These are phyloP conservation scores for Sinapis alba DNA, from an alignment of 441 rosid species.

Conservation along the genomic window DNA sequence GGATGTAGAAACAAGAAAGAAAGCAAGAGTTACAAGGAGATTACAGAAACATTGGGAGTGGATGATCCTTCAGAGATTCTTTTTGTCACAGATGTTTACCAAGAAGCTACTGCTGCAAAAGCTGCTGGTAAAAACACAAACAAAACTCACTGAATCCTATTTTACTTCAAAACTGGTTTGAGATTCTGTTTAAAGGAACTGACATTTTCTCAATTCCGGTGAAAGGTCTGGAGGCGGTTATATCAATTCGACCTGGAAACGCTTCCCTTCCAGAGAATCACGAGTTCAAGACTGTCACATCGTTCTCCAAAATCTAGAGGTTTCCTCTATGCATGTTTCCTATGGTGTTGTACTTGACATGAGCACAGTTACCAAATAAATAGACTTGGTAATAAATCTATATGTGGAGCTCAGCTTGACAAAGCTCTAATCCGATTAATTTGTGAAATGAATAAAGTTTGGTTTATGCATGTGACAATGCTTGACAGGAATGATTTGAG, in stretches of 20 bases:
- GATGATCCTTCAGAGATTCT: conserved; percentile 78
- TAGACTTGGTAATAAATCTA: conserved; percentile 4
- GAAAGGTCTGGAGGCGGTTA: conserved; percentile 66
- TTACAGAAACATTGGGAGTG: conserved; percentile 72
- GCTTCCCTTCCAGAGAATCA: conserved; percentile 73
- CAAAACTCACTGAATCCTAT: background rate
- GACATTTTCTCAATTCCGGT: conserved; percentile 12
- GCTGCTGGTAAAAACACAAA: conserved; percentile 61
- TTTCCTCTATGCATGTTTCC: background rate
- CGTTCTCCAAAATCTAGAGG: conserved; percentile 65
- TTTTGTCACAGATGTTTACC: conserved; percentile 78
- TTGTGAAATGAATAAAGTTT: too few relatives aligned
- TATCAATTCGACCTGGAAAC: conserved; percentile 84
- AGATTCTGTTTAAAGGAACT: conserved; percentile 11
- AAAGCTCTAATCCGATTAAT: conserved; percentile 1
- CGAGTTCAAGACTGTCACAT: conserved; percentile 70
- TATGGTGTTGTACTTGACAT: conserved; percentile 17
- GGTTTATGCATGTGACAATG: too few relatives aligned
- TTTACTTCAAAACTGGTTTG: conserved; percentile 1
- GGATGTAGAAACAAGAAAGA: conserved; percentile 81
- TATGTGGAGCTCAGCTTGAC: background rate
- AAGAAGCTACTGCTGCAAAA: conserved; percentile 89
- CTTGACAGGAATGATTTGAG: too few relatives aligned
- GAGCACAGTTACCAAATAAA: conserved; percentile 14
- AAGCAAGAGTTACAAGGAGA: conserved; percentile 73